These are phyloP conservation scores for Hypsizygus marmoreus DNA, from an alignment of 768 basidiomycete genomes.

Conservation along the genomic window DNA sequence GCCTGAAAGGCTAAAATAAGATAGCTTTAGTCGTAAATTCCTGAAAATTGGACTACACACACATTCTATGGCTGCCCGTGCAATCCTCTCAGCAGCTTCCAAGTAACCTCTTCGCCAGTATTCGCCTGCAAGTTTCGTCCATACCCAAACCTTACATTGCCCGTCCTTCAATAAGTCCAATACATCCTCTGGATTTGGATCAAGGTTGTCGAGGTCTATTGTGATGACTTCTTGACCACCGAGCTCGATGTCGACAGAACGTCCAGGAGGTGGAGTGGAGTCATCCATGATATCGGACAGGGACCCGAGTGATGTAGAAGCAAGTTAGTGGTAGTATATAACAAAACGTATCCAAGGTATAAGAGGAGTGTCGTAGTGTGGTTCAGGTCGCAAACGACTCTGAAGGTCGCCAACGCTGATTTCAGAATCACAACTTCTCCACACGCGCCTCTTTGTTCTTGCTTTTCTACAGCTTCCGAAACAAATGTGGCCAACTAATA, in stretches of 20 bases:
- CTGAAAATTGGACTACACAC: slow-evolving; percentile 8
- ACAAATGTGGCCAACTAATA: not conserved
- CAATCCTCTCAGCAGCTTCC: slow-evolving; percentile 77
- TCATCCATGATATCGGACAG: slow-evolving; percentile 34
- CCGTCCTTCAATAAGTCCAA: slow-evolving; percentile 72
- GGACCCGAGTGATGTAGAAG: not conserved
- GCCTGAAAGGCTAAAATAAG: slow-evolving; percentile 52
- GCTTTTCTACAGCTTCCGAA: not conserved
- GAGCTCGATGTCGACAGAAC: slow-evolving; percentile 75
- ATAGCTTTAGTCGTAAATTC: slow-evolving; percentile 16
- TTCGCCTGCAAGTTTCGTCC: slow-evolving; percentile 84
- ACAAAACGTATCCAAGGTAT: too few relatives aligned
- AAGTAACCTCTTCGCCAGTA: slow-evolving; percentile 83
- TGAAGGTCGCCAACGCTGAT: too few relatives aligned
- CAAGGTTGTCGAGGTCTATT: slow-evolving; percentile 86
- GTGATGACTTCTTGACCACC: slow-evolving; percentile 85
- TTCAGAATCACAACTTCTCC: not conserved
- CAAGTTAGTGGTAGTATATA: not conserved
- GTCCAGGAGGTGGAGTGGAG: slow-evolving; percentile 35
- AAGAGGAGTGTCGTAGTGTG: too few relatives aligned
- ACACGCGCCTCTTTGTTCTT: slow-evolving; percentile 16
- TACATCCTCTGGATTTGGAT: slow-evolving; percentile 75
- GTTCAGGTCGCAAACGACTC: too few relatives aligned
- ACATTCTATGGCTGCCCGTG: slow-evolving; percentile 68
- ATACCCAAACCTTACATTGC: slow-evolving; percentile 70